phyloP scores from a whole-genome alignment of 768 basidiomycete genomes.

The Chlorophyllum brunneum region DNA sequence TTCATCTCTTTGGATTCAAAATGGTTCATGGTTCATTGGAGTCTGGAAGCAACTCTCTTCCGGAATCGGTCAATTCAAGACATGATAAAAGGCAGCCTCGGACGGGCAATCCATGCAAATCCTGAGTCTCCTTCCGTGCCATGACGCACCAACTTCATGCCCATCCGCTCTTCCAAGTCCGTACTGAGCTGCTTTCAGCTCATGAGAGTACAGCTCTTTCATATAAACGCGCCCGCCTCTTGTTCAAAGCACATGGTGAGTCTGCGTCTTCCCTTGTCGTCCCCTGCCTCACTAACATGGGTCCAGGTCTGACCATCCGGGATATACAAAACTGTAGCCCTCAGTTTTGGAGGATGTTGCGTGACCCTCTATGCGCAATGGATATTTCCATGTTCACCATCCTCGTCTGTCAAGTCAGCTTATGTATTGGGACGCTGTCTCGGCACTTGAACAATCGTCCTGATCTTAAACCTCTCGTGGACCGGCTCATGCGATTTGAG shows the following conservation, averaged over 20 bases:
- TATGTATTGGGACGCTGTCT: slow-evolving; percentile 52
- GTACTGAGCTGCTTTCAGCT: slow-evolving; percentile 37
- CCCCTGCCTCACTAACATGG: slow-evolving; percentile 10
- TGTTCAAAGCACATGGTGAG: slow-evolving; percentile 47
- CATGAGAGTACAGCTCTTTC: slow-evolving; percentile 47
- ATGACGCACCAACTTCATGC: slow-evolving; percentile 37
- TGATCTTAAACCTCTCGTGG: slow-evolving; percentile 45
- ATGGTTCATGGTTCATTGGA: slow-evolving; percentile 15
- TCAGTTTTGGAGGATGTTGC: slow-evolving; percentile 51
- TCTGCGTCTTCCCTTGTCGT: slow-evolving; percentile 5
- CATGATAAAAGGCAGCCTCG: not conserved
- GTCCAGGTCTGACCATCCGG: slow-evolving; percentile 36
- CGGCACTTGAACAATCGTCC: slow-evolving; percentile 44
- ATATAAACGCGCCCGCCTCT: slow-evolving; percentile 45
- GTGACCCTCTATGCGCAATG: slow-evolving; percentile 45
- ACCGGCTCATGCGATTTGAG: slow-evolving; percentile 48
- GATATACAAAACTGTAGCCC: slow-evolving; percentile 48
- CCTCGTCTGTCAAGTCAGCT: slow-evolving; percentile 46
- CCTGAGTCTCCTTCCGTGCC: slow-evolving; percentile 3
- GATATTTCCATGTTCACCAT: slow-evolving; percentile 55
- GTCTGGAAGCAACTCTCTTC: slow-evolving; percentile 8
- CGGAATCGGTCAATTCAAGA: slow-evolving; percentile 1
- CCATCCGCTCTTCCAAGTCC: slow-evolving; percentile 44
- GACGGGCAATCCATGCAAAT: not conserved
- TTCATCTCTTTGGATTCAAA: slow-evolving; percentile 15